These are phyloP conservation scores for Trichoderma afroharzianum DNA, from an alignment of 2,329 filamentous ascomycete genomes.

Conservation along the genomic window DNA sequence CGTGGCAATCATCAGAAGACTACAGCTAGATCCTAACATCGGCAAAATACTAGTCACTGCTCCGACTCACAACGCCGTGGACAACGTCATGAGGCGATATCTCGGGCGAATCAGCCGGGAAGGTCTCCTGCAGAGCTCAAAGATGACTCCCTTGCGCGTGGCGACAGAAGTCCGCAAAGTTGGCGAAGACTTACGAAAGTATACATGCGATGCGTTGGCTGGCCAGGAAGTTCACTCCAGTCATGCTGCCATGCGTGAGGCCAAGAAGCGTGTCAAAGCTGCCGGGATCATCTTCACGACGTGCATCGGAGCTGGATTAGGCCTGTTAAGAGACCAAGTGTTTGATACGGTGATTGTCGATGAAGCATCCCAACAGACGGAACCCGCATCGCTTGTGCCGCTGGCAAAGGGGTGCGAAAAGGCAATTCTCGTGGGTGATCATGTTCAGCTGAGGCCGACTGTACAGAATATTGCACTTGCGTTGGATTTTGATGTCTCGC, in stretches of 20 bases:
- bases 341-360: constrained; percentile 43
- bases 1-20: constrained; percentile 34
- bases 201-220: constrained; percentile 35
- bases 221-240: constrained; percentile 28
- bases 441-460: constrained; percentile 44
- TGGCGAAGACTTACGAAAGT: constrained; percentile 30
- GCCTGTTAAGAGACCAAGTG: constrained; percentile 35
- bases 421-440: constrained; percentile 43
- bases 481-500: constrained; percentile 38
- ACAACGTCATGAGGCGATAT: constrained; percentile 40
- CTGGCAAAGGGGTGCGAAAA: constrained; percentile 41
- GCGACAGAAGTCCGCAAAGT: constrained; percentile 31
- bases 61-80: constrained; percentile 44
- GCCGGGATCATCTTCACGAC: constrained; percentile 42
- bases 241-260: constrained; percentile 32
- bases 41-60: constrained; percentile 37
- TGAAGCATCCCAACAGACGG: constrained; percentile 46
- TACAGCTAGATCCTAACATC: constrained; percentile 27
- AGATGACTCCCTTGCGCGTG: constrained; percentile 10
- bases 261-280: constrained; percentile 35
- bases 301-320: constrained; percentile 40
- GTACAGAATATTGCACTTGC: constrained; percentile 35
- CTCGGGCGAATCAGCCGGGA: constrained; percentile 18
- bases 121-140: not conserved
- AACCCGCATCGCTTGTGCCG: constrained; percentile 39